Evolutionary conservation across 345 rosid genomes (phyloP), one percentile per base, ranked within the genome.

Genomic region (Brassica carinata): DNA sequence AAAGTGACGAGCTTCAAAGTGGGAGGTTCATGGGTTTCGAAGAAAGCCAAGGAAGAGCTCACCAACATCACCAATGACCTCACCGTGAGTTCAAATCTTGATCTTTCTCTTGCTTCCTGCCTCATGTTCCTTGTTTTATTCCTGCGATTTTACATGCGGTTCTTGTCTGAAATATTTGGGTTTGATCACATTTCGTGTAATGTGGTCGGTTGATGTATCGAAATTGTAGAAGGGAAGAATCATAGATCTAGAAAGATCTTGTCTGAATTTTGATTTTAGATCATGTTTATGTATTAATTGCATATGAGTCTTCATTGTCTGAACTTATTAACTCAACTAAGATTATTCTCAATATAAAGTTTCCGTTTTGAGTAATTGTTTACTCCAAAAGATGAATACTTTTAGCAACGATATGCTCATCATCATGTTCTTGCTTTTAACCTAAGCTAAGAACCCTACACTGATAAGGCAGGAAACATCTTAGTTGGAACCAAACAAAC

Each of bases 1-100:
- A 93, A 87, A 85, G 97, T 96, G 61, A 84, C 85, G 79, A 93
- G 98, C 91, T 88, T 96, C 36, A 96, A 90, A 79, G 90, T 91
- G 2, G 91, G 96, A 40, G 79, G 91, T 68, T 86, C 86, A 3
- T 95, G 99, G 99, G 89, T 95, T 88, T 90, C 99, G 0, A 95
- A 88, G 87, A 91, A 90, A 85, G 99, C 99, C 63, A 93, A 91
- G 83, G 92, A 88, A 73, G 99, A 95, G 87, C 73, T 95, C 83
- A 83, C 92, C 33, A 91, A 89, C 87, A 91, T 95, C 72, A 77
- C 94, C 71, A 93, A 86, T 67, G 99, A 95, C 79, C 76, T 95
- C 85, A 83, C 88, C 73, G 99, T 95, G 31, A 87, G 81, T 76
- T 4, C 30, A 6, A 17, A 55, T 65, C 13, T 71, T 8, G 10